Conservation (phyloP, 352 stramenopile genomes). For the Aphanomyces astaci region DNA sequence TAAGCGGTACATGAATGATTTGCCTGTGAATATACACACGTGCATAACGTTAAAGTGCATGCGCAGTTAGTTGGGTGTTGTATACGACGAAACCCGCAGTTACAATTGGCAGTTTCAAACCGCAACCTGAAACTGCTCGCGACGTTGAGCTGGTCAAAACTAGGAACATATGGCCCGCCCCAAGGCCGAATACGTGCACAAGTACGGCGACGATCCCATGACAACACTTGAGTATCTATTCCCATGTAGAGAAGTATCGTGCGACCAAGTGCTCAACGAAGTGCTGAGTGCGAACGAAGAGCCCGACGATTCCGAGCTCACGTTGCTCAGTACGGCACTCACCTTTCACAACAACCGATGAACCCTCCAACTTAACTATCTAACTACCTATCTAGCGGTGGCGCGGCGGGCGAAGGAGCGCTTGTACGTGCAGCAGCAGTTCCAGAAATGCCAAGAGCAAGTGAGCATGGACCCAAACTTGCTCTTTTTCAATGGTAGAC, state of each 20-base stretch:
- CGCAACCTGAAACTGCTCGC: too few relatives aligned
- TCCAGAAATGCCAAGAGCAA: constrained; percentile 18
- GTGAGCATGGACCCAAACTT: constrained; percentile 22
- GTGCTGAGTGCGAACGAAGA: neutral
- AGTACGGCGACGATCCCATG: constrained; percentile 1
- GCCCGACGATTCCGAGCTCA: neutral
- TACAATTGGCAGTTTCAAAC: too few relatives aligned
- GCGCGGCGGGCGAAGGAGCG: constrained; percentile 9
- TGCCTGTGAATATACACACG: too few relatives aligned
- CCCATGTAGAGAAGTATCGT: neutral
- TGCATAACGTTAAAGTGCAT: too few relatives aligned
- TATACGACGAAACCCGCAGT: too few relatives aligned
- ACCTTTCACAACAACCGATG: too few relatives aligned
- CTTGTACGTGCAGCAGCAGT: constrained; percentile 13
- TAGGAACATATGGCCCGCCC: neutral
- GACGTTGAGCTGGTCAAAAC: neutral
- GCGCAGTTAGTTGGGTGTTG: too few relatives aligned
- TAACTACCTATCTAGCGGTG: neutral
- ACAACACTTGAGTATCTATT: too few relatives aligned
- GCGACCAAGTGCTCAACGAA: neutral
- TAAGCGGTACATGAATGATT: too few relatives aligned
- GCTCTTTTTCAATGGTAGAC: constrained; percentile 17
- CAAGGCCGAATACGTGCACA: neutral
- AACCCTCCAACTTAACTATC: too few relatives aligned
- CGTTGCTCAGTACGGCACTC: neutral